A percentile compares a stretch with the other conserved stretches of the same genome.
Evolutionary conservation across 2,329 filamentous ascomycete genomes (phyloP).

Genomic region (Fusarium nurragi): DNA sequence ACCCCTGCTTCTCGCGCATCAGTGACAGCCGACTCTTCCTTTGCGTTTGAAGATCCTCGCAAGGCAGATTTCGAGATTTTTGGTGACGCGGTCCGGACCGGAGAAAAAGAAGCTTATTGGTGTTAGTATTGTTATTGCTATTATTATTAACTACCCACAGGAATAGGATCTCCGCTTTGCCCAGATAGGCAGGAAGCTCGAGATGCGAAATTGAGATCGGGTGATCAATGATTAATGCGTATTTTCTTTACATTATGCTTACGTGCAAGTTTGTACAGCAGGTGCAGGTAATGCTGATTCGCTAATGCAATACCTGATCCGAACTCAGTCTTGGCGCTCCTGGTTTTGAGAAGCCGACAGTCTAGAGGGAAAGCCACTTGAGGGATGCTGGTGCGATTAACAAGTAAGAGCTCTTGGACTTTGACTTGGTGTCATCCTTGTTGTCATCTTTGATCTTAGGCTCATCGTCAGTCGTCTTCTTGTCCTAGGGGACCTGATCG

Average conservation of each 20-base stretch:
- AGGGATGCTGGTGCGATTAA: neutral
- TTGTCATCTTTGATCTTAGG: neutral
- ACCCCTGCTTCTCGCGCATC: neutral
- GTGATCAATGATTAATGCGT: neutral
- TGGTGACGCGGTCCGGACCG: slow-evolving; percentile 16
- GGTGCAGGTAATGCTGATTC: too few relatives aligned
- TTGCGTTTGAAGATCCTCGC: slow-evolving; percentile 30
- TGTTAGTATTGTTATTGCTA: neutral
- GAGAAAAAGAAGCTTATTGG: slow-evolving; percentile 32
- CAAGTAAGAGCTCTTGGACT: neutral
- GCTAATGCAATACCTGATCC: too few relatives aligned
- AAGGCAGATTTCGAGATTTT: slow-evolving; percentile 27
- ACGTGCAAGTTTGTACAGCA: too few relatives aligned
- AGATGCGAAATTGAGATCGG: slow-evolving; percentile 14
- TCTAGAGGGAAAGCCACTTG: too few relatives aligned
- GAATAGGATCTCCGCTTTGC: slow-evolving; percentile 5
- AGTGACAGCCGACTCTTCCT: slow-evolving; percentile 20
- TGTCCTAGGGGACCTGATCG: neutral
- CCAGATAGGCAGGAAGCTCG: slow-evolving; percentile 25
- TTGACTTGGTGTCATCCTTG: neutral
- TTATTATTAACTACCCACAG: too few relatives aligned
- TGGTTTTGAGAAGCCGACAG: too few relatives aligned
- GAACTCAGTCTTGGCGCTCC: too few relatives aligned
- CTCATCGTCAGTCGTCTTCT: neutral
- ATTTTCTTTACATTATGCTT: neutral